These are phyloP conservation scores for Plectosphaerella sp. DNA, from an alignment of 2,329 filamentous ascomycete genomes.

Conservation along the genomic window DNA sequence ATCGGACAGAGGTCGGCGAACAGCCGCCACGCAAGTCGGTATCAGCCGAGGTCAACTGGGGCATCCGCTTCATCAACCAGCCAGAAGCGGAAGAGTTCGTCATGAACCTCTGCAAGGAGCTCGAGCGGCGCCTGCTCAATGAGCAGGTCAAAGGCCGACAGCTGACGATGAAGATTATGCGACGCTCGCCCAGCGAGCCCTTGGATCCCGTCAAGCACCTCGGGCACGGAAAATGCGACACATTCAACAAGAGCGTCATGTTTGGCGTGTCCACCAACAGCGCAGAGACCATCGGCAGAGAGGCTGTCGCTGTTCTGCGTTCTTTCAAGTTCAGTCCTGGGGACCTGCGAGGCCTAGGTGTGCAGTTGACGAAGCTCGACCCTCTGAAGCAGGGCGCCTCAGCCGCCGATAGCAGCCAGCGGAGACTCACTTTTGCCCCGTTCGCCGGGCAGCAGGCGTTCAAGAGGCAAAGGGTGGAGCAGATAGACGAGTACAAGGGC, in stretches of 20 bases:
- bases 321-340: constrained; percentile 82
- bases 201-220: constrained; percentile 89
- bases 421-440: constrained; percentile 66
- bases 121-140: constrained; percentile 74
- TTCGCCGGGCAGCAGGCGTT: constrained; percentile 33
- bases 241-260: constrained; percentile 79
- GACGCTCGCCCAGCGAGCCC: constrained; percentile 78
- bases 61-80: constrained; percentile 88
- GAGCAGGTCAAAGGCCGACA: constrained; percentile 85
- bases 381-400: constrained; percentile 58
- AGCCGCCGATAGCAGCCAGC: constrained; percentile 71
- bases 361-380: constrained; percentile 92
- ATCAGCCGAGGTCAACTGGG: constrained; percentile 97
- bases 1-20: constrained; percentile 79
- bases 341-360: constrained; percentile 85
- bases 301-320: constrained; percentile 79
- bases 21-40: constrained; percentile 87
- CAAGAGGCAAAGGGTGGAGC: constrained; percentile 37
- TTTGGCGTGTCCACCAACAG: constrained; percentile 84
- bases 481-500: constrained; percentile 44
- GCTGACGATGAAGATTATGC: constrained; percentile 93
- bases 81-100: constrained; percentile 93
- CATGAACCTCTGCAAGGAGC: constrained; percentile 75
- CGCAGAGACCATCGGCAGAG: constrained; percentile 66
- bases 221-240: constrained; percentile 92